Evolutionary conservation across 495 filamentous ascomycete genomes (phyloP), one percentile per base, ranked within the genome.

Genomic region (Aspergillus avenaceus): DNA sequence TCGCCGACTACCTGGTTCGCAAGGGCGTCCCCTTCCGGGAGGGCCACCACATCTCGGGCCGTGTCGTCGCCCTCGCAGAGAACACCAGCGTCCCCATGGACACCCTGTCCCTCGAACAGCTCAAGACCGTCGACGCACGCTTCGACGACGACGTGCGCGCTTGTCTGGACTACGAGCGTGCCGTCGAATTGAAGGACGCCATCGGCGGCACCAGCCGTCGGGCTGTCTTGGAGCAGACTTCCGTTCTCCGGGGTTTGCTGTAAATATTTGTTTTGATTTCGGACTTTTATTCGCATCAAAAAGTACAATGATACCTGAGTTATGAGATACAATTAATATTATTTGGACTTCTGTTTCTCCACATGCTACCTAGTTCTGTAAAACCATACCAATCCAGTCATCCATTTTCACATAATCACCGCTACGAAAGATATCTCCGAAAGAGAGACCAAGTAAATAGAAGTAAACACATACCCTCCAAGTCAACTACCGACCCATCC

Each of bases 1-100:
- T 96, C 32, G 92, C 91, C 18, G 91, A 96, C 62, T 96, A 95
- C 67, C 78, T 96, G 4, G 92, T 96, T 31, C 80, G 88, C 56
- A 92, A 93, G 77, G 89, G 90, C 28, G 87, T 93, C 18, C 85
- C 77, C 13, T 80, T 80, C 65, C 74, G 76, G 36, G 87, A 95
- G 73, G 88, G 90, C 1, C 90, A 96, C 73, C 90, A 95, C 69
- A 91, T 96, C 64, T 87, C 85, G 3, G 92, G 92, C 9, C 82
- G 80, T 37, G 72, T 88, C 8, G 91, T 96, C 12, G 83, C 84
- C 29, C 69, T 87, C 24, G 84, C 84, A 0, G 91, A 96, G 74
- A 70, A 86, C 56, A 73, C 77, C 31, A 77, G 75, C 22, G 74
- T 80, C 4, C 79, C 85, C 41, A 97, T 96, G 83, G 85, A 95